These are phyloP conservation scores for Citrullus amarus DNA, from an alignment of 306 rosid genomes.

Conservation along the genomic window DNA sequence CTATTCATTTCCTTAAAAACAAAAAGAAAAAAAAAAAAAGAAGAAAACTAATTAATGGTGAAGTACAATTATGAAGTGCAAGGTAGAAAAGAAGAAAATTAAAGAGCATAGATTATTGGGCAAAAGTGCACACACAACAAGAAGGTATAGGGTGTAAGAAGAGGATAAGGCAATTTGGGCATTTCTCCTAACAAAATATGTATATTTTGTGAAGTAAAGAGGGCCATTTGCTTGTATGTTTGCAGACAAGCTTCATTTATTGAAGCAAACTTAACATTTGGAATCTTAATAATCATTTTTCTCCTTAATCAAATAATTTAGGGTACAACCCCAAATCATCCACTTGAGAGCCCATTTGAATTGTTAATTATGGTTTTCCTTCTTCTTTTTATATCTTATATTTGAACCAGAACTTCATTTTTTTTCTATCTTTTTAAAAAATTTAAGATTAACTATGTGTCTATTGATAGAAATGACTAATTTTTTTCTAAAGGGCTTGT, in stretches of 20 bases:
- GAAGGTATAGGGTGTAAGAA: neutral
- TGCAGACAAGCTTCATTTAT: slow-evolving; percentile 32
- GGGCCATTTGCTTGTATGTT: slow-evolving; percentile 20
- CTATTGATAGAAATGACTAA: neutral
- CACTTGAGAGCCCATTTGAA: neutral
- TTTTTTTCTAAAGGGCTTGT: neutral
- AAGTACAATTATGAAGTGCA: neutral
- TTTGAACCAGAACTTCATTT: neutral
- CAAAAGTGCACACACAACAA: neutral
- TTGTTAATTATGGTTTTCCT: neutral
- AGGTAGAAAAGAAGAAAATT: neutral
- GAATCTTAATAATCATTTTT: slow-evolving; percentile 38
- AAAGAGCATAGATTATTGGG: neutral
- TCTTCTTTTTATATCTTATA: neutral
- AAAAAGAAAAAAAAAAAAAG: no score
- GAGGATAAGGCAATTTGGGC: neutral
- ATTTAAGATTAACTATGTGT: no score
- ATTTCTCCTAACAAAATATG: neutral
- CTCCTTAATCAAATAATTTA: slow-evolving; percentile 8
- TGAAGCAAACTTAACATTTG: slow-evolving; percentile 19
- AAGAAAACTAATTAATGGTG: no score
- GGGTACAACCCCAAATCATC: slow-evolving; percentile 16
- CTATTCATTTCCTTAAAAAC: no score
- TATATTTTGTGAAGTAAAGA: neutral
- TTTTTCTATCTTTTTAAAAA: no score